Percentiles rank a stretch among this genome's conserved stretches.
Conservation (phyloP, 1,284 basidiomycete genomes). For the Vanrija sp. region DNA sequence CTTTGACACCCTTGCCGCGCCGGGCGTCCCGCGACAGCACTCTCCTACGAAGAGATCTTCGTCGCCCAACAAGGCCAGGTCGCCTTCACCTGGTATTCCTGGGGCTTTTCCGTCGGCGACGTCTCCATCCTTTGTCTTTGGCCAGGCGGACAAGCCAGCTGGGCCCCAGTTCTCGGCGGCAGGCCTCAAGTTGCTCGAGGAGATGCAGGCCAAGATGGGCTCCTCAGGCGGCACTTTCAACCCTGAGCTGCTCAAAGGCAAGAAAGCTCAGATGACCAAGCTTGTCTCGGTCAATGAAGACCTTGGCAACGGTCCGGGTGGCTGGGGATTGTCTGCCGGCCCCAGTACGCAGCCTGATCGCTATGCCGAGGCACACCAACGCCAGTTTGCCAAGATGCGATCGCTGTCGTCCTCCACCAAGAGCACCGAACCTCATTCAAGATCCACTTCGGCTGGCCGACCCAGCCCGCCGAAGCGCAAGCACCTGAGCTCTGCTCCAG, state of each 20-base stretch:
- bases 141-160: slow-evolving; percentile 15
- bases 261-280: slow-evolving; percentile 33
- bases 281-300: slow-evolving; percentile 29
- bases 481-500: background rate
- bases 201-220: slow-evolving; percentile 43
- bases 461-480: slow-evolving; percentile 1
- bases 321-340: slow-evolving; percentile 29
- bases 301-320: slow-evolving; percentile 24
- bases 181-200: slow-evolving; percentile 31
- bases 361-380: slow-evolving; percentile 37
- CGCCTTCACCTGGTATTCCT: slow-evolving; percentile 8
- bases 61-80: background rate
- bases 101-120: slow-evolving; percentile 19
- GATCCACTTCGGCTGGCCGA: background rate
- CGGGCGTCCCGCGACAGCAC: background rate
- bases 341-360: slow-evolving; percentile 21
- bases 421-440: background rate
- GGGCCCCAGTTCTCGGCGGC: slow-evolving; percentile 33
- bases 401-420: background rate
- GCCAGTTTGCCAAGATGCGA: slow-evolving; percentile 40
- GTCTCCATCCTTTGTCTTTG: slow-evolving; percentile 27
- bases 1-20: background rate
- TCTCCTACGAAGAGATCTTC: background rate
- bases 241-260: slow-evolving; percentile 43
- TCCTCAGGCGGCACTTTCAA: slow-evolving; percentile 15